Evolutionary conservation across 169 alveolate genomes (phyloP).

Genomic region (Hepatocystis sp.): DNA sequence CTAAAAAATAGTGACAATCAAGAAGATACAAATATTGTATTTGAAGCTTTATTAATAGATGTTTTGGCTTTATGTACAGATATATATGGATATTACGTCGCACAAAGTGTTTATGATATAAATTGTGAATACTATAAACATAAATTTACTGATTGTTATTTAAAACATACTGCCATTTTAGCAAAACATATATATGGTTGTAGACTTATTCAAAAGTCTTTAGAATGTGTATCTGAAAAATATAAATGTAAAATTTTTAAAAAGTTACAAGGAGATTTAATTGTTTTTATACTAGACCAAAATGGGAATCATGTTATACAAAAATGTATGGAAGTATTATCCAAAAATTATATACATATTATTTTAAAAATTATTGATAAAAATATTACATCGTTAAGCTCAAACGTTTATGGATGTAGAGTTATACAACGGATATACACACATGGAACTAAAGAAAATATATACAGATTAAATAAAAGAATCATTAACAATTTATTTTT

Average conservation of each 20-base stretch:
- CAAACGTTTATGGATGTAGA: slow-evolving; percentile 71
- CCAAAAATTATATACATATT: slow-evolving; percentile 36
- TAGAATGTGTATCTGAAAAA: slow-evolving; percentile 50
- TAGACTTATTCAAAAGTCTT: slow-evolving; percentile 69
- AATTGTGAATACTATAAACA: slow-evolving; percentile 55
- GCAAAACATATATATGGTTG: slow-evolving; percentile 74
- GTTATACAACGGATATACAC: slow-evolving; percentile 68
- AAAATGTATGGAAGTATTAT: slow-evolving; percentile 68
- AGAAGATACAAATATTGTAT: slow-evolving; percentile 41
- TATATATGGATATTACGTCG: slow-evolving; percentile 71
- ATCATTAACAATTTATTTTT: slow-evolving; percentile 36
- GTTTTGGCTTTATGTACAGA: slow-evolving; percentile 60
- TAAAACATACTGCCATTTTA: slow-evolving; percentile 29
- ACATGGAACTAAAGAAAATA: slow-evolving; percentile 52
- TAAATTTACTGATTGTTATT: slow-evolving; percentile 41
- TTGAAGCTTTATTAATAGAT: slow-evolving; percentile 54
- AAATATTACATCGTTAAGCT: slow-evolving; percentile 61
- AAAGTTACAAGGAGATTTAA: slow-evolving; percentile 39
- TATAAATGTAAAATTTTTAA: slow-evolving; percentile 62
- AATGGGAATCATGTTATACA: slow-evolving; percentile 77
- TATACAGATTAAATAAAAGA: slow-evolving; percentile 44
- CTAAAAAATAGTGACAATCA: slow-evolving; percentile 29
- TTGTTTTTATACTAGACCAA: slow-evolving; percentile 61
- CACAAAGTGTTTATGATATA: slow-evolving; percentile 68
- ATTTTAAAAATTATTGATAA: slow-evolving; percentile 54